Evolutionary conservation across 192 early-diverging fungal genomes (phyloP), one percentile per base, ranked within the genome.

Genomic region (Hyaloraphidium curvatum): DNA sequence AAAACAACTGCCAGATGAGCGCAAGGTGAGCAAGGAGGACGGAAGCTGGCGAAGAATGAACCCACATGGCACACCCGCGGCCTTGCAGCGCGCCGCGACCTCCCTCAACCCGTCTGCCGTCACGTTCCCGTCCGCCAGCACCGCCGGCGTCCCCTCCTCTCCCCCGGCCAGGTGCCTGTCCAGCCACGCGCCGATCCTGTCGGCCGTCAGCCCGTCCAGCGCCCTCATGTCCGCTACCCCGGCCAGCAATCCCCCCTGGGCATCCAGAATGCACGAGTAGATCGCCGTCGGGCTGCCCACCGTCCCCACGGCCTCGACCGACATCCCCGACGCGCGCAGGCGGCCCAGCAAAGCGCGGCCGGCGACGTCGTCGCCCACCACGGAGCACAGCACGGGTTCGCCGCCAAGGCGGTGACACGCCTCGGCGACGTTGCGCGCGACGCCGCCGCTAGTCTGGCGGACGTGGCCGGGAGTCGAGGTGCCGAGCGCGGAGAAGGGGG

Each of bases 181-280:
- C 19, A 43, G 3, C 25, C 50, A 51, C 2, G 22, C 3, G 4
- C 30, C 25, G 60, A 74, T 74, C 51, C 62, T 64, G 26, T 22
- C 39, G 1, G 51, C 52, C 0, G 59, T 53, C 26, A 88, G 41
- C 16, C 62, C 51, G 13, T 66, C 71, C 61, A 87, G 85, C 17
- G 94, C 78, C 28, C 64, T 67, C 94, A 98, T 98, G 54, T 98
- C 94, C 13, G 90, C 91, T 0, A 95, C 83, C 1, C 87, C 94
- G 5, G 72, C 64, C 0, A 89, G 14, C 22, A 91, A 61, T 16
- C 82, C 71, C 5, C 94, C 94, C 28, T 74, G 58, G 1, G 66
- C 37, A 14, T 67, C 51, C 56, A 90, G 79, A 13, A 98, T 52
- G 2, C 87, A 82, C 48, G 76, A 91, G 64, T 92, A 93, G 0